Evolutionary conservation across 106 monocot species (phyloP).

Genomic region (Narthecium ossifragum): DNA sequence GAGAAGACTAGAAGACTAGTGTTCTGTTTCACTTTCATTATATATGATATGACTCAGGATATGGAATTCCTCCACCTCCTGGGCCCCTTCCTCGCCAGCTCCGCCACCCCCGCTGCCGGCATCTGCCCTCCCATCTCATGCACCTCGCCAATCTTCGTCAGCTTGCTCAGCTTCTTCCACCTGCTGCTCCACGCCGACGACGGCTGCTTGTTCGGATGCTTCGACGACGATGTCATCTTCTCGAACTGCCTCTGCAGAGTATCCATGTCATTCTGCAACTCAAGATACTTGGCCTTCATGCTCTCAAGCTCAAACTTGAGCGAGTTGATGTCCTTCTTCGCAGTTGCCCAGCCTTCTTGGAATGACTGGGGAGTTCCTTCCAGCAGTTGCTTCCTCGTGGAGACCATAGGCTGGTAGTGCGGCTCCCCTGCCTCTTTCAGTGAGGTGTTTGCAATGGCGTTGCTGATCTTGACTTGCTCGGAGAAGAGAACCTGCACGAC

Average conservation of each 20-base stretch:
- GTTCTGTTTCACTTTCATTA: too few species aligned
- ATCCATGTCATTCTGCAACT: slow-evolving; percentile 89
- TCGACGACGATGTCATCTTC: slow-evolving; percentile 22
- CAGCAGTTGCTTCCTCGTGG: slow-evolving; percentile 55
- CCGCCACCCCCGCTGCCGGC: not conserved
- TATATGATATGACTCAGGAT: too few species aligned
- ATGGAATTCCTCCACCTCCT: slow-evolving; percentile 97
- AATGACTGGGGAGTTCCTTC: slow-evolving; percentile 89
- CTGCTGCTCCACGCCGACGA: slow-evolving; percentile 64
- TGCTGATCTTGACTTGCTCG: slow-evolving; percentile 92
- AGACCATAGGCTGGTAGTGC: slow-evolving; percentile 39
- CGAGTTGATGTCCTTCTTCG: slow-evolving; percentile 90
- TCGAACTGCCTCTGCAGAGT: slow-evolving; percentile 73
- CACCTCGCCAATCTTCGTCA: slow-evolving; percentile 40
- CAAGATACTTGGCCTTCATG: slow-evolving; percentile 88
- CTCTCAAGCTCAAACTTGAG: slow-evolving; percentile 93
- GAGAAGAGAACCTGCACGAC: slow-evolving; percentile 96
- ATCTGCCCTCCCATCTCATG: slow-evolving; percentile 13
- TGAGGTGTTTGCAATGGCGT: slow-evolving; percentile 68
- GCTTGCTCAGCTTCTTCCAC: slow-evolving; percentile 70
- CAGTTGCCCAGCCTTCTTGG: slow-evolving; percentile 86
- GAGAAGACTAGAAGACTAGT: too few species aligned
- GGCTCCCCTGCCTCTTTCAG: slow-evolving; percentile 25
- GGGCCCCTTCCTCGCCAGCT: slow-evolving; percentile 37
- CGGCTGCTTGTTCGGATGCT: slow-evolving; percentile 21